phyloP scores from a whole-genome alignment of 768 basidiomycete species.

The Mycena leptocephala region DNA sequence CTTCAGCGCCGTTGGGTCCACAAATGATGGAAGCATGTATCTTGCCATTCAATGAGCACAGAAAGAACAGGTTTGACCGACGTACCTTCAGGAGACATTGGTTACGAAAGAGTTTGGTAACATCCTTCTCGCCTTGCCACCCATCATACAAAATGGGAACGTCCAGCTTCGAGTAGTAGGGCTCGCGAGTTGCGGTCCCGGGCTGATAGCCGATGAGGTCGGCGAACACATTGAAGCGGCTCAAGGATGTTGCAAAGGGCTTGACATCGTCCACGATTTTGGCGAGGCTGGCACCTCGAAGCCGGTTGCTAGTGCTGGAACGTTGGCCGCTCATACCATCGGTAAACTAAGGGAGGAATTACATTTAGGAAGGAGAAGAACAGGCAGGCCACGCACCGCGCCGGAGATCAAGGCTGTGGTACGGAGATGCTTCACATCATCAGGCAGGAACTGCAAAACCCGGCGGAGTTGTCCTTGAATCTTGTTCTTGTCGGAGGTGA shows the following conservation, averaged over 20 bases:
- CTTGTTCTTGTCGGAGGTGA: too few relatives aligned
- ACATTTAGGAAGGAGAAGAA: background rate
- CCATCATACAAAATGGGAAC: background rate
- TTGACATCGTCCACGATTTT: conserved; percentile 4
- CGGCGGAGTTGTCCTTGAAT: too few relatives aligned
- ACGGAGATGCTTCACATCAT: background rate
- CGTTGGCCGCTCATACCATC: background rate
- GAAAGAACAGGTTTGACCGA: background rate
- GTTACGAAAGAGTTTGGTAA: background rate
- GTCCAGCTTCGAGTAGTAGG: background rate
- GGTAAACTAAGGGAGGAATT: background rate
- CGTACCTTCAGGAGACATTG: background rate
- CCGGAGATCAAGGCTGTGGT: background rate
- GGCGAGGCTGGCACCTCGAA: background rate
- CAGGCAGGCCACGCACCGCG: background rate
- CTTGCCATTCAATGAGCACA: background rate
- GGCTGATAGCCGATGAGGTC: too few relatives aligned
- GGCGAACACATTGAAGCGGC: background rate
- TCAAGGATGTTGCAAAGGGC: background rate
- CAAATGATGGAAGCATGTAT: conserved; percentile 4
- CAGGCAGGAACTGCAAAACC: background rate
- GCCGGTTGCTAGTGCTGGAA: background rate
- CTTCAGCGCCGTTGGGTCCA: conserved; percentile 5
- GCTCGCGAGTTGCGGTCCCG: too few relatives aligned
- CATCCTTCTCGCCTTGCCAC: background rate